These are phyloP conservation scores for Monosporascus sp. DNA, from an alignment of 2,329 filamentous ascomycete species.

Conservation along the genomic window DNA sequence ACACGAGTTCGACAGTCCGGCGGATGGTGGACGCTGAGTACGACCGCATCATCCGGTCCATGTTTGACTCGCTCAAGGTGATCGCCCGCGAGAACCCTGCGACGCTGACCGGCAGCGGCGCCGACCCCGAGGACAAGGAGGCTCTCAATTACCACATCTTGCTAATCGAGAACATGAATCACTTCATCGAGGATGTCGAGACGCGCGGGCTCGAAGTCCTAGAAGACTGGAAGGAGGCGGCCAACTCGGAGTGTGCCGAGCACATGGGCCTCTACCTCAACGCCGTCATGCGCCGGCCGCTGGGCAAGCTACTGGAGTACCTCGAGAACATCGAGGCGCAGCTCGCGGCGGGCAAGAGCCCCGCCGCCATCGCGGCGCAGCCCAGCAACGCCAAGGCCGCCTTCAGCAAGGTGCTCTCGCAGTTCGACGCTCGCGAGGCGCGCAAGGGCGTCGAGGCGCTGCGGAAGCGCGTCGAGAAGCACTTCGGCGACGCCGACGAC, in stretches of 20 bases:
- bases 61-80: conserved; percentile 95
- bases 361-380: conserved; percentile 65
- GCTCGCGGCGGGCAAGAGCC: conserved; percentile 52
- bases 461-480: conserved; percentile 90
- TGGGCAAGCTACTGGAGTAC: conserved; percentile 88
- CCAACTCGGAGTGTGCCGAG: conserved; percentile 71
- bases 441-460: conserved; percentile 85
- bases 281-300: conserved; percentile 79
- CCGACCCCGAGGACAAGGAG: conserved; percentile 82
- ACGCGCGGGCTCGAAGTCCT: conserved; percentile 68
- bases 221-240: conserved; percentile 75
- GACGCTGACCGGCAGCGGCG: conserved; percentile 37
- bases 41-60: conserved; percentile 80
- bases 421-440: conserved; percentile 78
- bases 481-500: conserved; percentile 88
- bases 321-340: conserved; percentile 81
- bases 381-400: conserved; percentile 76
- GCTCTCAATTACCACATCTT: conserved; percentile 96
- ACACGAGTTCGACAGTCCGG: conserved; percentile 58
- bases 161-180: conserved; percentile 98
- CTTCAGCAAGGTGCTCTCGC: conserved; percentile 79
- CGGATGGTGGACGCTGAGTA: conserved; percentile 82
- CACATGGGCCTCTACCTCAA: conserved; percentile 84
- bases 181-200: conserved; percentile 90
- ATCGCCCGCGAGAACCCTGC: conserved; percentile 71